These are phyloP conservation scores for Lactarius psammicola DNA, from an alignment of 768 basidiomycete genomes.

Conservation along the genomic window DNA sequence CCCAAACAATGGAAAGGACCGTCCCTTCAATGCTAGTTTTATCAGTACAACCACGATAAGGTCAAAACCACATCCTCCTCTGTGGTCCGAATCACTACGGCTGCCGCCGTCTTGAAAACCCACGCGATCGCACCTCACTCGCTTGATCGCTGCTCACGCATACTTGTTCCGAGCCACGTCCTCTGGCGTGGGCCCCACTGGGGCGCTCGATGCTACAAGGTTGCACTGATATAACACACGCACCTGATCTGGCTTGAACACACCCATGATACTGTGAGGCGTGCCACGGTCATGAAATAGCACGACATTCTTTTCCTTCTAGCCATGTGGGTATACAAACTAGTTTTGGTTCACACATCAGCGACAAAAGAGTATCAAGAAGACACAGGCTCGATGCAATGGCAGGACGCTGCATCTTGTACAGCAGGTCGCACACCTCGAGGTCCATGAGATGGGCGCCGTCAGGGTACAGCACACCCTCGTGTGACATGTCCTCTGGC, in stretches of 20 bases:
- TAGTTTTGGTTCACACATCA: conserved; percentile 31
- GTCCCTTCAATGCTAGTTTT: neutral
- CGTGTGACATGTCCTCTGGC: conserved; percentile 53
- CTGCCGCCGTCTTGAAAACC: neutral
- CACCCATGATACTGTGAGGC: conserved; percentile 74
- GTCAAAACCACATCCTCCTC: neutral
- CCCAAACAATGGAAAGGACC: too few relatives aligned
- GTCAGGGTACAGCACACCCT: conserved; percentile 77
- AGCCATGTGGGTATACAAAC: conserved; percentile 88
- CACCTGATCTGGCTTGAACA: conserved; percentile 65
- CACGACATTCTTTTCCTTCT: conserved; percentile 76
- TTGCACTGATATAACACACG: conserved; percentile 85
- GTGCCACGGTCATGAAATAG: conserved; percentile 87
- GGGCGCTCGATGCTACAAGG: conserved; percentile 73
- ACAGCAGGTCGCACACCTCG: conserved; percentile 68
- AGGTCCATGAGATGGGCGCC: conserved; percentile 76
- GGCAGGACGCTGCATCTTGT: conserved; percentile 85
- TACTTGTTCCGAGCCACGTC: conserved; percentile 70
- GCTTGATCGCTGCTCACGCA: conserved; percentile 38
- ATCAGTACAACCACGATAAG: neutral
- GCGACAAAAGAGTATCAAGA: neutral
- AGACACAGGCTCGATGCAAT: conserved; percentile 69
- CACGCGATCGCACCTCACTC: neutral
- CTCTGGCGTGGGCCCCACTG: conserved; percentile 62
- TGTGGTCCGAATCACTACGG: neutral